Base-by-base conservation (phyloP, 1,284 basidiomycete species). In the Stygiomarasmius scandens region DNA sequence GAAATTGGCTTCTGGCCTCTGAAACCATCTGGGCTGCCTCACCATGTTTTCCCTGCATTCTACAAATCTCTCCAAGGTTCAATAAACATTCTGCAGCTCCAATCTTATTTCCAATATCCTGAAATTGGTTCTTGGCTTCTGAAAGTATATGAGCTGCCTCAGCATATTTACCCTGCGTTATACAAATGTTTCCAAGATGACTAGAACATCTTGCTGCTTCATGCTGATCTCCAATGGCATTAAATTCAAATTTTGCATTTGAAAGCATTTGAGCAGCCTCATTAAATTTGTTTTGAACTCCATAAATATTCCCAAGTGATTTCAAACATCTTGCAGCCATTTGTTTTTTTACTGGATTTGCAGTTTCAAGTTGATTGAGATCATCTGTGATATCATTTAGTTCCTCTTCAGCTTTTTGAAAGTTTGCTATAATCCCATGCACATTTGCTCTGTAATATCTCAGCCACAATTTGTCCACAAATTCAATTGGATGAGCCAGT, bases 141-240 rank as follows among this genome's bases (percentile, higher is more conserved):
- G 52, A 46, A 11, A 51, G 12, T 9, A 22, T 51, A 29, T 38
- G 19, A 34, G 38, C 38, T 22, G 32, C 32, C 32, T 19, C 27
- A 25, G 36, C 20, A 25, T 56, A 59, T 36, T 59, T 38, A 49
- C 56, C 47, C 47, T 59, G 36, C 23, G 56, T 55, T 23, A 29
- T 24, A 20, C 23, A 27, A 45, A 59, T 55, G 27, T 59, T 50
- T 10, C 58, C 54, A 25, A 59, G 50, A 2, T 24, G 44, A 32
- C 47, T 41, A 20, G 52, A 22, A 38, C 58, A 60, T 27, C 53
- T 43, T 20, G 58, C 50, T 2, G 29, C 38, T 6, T 51, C 58
- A 12, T 54, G 43, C 29, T 53, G 25, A 16, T 60, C 36, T 16
- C 45, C 47, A 36, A 57, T 49, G 11, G 23, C 32, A 14, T 55